Percentiles rank a stretch among this genome's conserved stretches.
These are phyloP conservation scores for Pigoraptor vietnamica DNA, from an alignment of 78 protist species.

Conservation along the genomic window DNA sequence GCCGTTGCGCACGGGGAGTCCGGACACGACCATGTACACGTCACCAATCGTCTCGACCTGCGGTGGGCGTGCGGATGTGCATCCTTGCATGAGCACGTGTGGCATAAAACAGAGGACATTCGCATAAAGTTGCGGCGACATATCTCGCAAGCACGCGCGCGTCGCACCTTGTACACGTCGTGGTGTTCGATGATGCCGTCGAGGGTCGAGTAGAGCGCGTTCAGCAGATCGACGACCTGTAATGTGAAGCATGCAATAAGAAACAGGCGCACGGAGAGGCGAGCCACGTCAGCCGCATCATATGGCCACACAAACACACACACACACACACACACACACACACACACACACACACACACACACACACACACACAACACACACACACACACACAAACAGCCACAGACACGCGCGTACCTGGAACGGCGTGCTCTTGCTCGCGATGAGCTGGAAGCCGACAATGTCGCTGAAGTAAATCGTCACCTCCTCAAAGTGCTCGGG, in stretches of 20 bases:
- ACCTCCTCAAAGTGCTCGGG: not conserved
- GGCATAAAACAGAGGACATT: not conserved
- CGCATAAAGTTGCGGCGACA: too few relatives aligned
- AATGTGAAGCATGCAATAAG: not conserved
- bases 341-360: too few relatives aligned
- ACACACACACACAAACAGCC: too few relatives aligned
- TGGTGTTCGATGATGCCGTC: slow-evolving; percentile 3
- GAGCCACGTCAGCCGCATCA: too few relatives aligned
- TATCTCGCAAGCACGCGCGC: not conserved
- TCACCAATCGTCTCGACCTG: not conserved
- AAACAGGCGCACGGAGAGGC: too few relatives aligned
- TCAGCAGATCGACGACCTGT: slow-evolving; percentile 6
- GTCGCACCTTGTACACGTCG: not conserved
- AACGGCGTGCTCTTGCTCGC: not conserved
- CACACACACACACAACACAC: too few relatives aligned
- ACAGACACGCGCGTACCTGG: too few relatives aligned
- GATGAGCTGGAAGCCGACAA: not conserved
- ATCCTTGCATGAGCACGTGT: not conserved
- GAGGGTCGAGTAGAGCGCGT: slow-evolving; percentile 4
- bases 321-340: too few relatives aligned
- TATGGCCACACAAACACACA: too few relatives aligned
- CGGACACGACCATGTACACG: not conserved
- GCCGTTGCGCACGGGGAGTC: not conserved
- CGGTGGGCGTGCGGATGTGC: not conserved
- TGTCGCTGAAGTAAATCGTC: not conserved